These are phyloP conservation scores for Setaria italica DNA, from an alignment of 202 grass and related monocot species.

Conservation along the genomic window DNA sequence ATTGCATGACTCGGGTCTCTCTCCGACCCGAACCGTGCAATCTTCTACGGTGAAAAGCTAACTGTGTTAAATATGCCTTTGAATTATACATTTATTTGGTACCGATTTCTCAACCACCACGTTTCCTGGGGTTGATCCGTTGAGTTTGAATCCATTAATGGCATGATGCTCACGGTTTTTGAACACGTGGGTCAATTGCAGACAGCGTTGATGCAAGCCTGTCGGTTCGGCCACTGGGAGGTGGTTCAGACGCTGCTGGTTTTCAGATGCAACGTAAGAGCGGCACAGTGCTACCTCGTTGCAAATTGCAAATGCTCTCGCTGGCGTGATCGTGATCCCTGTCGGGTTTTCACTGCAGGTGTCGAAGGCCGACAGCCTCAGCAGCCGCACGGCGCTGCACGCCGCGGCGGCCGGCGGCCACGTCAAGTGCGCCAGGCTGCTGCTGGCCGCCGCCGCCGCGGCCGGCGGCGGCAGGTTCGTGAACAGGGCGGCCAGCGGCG, in stretches of 20 bases:
- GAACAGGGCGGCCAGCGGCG: constrained; percentile 63
- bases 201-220: constrained; percentile 88
- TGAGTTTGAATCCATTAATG: background rate
- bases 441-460: constrained; percentile 51
- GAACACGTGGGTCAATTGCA: constrained; percentile 22
- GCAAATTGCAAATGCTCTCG: background rate
- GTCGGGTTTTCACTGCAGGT: constrained; percentile 45
- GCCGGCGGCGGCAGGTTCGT: constrained; percentile 48
- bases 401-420: constrained; percentile 72
- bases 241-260: constrained; percentile 82
- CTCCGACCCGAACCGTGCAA: background rate
- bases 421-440: constrained; percentile 67
- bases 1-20: background rate
- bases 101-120: constrained; percentile 3
- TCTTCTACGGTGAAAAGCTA: background rate
- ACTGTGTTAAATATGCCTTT: too few species aligned
- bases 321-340: background rate
- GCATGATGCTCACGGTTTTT: background rate
- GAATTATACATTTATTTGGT: too few species aligned
- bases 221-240: constrained; percentile 80
- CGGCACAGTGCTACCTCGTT: background rate
- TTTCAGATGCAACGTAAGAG: constrained; percentile 77
- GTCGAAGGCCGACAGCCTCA: constrained; percentile 56
- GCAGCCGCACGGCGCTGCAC: constrained; percentile 75
- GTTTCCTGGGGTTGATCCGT: background rate